phyloP scores from a whole-genome alignment of 2,329 filamentous ascomycete species.

The Cladosporium sphaerospermum region DNA sequence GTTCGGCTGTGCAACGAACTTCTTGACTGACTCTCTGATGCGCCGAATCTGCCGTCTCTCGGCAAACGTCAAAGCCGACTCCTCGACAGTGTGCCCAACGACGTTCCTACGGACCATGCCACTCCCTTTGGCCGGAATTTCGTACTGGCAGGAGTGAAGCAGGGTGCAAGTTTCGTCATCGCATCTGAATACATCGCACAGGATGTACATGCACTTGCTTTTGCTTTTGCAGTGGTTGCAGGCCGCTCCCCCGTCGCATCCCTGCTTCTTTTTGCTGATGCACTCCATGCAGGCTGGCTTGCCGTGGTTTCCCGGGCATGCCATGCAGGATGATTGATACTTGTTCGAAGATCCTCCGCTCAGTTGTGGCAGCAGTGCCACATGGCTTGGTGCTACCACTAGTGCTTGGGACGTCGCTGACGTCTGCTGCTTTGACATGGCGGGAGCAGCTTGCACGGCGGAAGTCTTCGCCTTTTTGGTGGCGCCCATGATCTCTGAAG shows the following conservation, averaged over 20 bases:
- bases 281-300: not conserved
- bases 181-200: not conserved
- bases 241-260: not conserved
- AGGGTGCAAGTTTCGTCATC: not conserved
- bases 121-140: not conserved
- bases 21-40: too few species aligned
- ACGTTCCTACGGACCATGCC: not conserved
- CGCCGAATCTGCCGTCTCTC: too few species aligned
- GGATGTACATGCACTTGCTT: slow-evolving; percentile 2
- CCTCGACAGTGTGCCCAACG: not conserved
- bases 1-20: too few species aligned
- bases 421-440: not conserved
- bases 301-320: not conserved
- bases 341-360: too few species aligned
- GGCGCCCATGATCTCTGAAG: not conserved
- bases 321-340: too few species aligned
- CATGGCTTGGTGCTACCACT: too few species aligned
- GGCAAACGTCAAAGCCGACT: too few species aligned
- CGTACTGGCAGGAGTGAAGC: slow-evolving; percentile 2
- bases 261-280: not conserved
- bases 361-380: too few species aligned
- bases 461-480: not conserved
- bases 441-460: not conserved
- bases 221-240: not conserved
- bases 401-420: too few species aligned